phyloP scores from a whole-genome alignment of 352 stramenopile species.

The Phytophthora boehmeriae region DNA sequence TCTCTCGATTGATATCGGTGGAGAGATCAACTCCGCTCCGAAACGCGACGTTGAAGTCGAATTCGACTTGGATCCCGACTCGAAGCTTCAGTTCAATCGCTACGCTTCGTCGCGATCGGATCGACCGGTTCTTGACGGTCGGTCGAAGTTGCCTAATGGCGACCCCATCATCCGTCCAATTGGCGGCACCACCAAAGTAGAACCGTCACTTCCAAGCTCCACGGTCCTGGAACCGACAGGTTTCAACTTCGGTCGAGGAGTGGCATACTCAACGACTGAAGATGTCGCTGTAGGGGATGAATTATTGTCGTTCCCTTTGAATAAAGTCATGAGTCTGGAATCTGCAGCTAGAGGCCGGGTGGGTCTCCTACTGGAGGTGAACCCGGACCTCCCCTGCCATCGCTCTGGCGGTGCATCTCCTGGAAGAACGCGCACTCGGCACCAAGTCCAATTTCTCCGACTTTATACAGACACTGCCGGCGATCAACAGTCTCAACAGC shows the following conservation, averaged over 20 bases:
- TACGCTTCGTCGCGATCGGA: conserved; percentile 20
- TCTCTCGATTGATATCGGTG: conserved; percentile 26
- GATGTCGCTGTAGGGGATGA: conserved; percentile 19
- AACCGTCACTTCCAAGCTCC: conserved; percentile 6
- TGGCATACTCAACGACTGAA: conserved; percentile 30
- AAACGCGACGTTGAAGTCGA: conserved; percentile 34
- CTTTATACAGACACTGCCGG: conserved; percentile 36
- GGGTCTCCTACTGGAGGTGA: conserved; percentile 42
- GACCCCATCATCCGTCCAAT: conserved; percentile 14
- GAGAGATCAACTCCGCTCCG: conserved; percentile 13
- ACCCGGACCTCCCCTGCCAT: conserved; percentile 54
- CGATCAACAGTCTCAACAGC: conserved; percentile 33
- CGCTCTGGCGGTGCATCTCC: conserved; percentile 44
- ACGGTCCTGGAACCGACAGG: conserved; percentile 32
- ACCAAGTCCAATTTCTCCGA: conserved; percentile 44
- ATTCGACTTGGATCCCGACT: conserved; percentile 39
- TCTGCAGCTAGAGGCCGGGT: conserved; percentile 40
- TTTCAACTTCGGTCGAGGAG: conserved; percentile 55
- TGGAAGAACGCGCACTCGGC: conserved; percentile 50
- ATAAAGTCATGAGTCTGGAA: conserved; percentile 45
- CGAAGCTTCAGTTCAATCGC: conserved; percentile 23
- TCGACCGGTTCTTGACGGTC: conserved; percentile 27
- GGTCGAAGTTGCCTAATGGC: conserved; percentile 15
- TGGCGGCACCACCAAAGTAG: conserved; percentile 6
- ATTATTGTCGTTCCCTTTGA: conserved; percentile 40